phyloP scores from a whole-genome alignment of 2,329 filamentous ascomycete species.

The Zelopaecilomyces penicillatus region DNA sequence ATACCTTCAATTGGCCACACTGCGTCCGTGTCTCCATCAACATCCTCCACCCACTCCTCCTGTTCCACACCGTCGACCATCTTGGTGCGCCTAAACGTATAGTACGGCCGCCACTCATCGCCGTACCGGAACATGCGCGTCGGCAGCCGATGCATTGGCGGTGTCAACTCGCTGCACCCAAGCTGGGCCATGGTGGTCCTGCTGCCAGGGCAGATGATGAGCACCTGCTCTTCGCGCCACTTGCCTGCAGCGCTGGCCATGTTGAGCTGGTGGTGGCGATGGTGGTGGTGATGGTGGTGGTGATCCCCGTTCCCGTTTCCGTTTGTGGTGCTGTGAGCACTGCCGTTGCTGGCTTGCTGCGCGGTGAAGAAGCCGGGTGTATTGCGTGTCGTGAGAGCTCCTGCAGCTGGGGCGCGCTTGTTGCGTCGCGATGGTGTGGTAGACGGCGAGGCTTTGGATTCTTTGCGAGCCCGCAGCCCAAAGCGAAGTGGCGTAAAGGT shows the following conservation, averaged over 20 bases:
- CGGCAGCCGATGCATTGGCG: constrained; percentile 74
- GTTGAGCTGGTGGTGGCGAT: constrained; percentile 14
- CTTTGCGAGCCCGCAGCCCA: constrained; percentile 18
- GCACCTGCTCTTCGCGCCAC: constrained; percentile 57
- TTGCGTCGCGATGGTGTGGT: constrained; percentile 14
- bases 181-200: constrained; percentile 86
- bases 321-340: constrained; percentile 2
- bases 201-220: constrained; percentile 74
- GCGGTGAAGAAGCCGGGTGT: neutral
- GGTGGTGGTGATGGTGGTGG: neutral
- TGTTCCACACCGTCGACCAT: constrained; percentile 40
- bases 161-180: constrained; percentile 83
- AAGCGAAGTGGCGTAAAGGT: constrained; percentile 15
- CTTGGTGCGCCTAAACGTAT: constrained; percentile 60
- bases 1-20: constrained; percentile 70
- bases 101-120: constrained; percentile 67
- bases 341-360: constrained; percentile 2
- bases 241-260: constrained; percentile 52
- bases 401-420: constrained; percentile 1
- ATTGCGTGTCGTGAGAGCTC: neutral
- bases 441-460: constrained; percentile 11
- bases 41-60: constrained; percentile 79
- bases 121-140: constrained; percentile 94
- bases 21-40: constrained; percentile 78
- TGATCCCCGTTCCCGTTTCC: neutral